Evolutionary conservation across 306 rosid species (phyloP).

Genomic region (Vicia villosa): DNA sequence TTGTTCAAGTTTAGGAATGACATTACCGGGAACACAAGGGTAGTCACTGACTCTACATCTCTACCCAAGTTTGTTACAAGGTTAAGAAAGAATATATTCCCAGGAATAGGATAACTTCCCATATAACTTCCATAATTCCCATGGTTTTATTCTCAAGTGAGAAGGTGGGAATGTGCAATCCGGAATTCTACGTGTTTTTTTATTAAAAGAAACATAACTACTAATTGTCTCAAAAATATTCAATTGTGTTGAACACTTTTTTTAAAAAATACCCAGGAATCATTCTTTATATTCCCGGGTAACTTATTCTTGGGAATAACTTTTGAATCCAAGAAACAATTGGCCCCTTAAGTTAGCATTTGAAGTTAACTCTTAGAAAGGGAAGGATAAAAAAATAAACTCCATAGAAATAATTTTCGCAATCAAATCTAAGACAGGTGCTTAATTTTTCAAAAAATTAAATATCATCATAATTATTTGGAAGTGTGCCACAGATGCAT

Average conservation of each 20-base stretch:
- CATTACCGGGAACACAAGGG: neutral
- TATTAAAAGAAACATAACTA: neutral
- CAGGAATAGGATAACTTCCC: neutral
- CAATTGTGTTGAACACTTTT: neutral
- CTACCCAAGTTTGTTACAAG: neutral
- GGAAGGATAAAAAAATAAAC: neutral
- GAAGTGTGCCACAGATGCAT: neutral
- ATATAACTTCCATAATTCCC: neutral
- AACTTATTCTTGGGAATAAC: neutral
- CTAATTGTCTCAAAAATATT: neutral
- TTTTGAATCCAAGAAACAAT: neutral
- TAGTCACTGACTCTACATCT: neutral
- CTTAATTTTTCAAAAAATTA: neutral
- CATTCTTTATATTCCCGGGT: neutral
- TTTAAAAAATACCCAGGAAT: neutral
- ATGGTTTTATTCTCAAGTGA: neutral
- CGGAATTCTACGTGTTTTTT: neutral
- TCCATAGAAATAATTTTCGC: neutral
- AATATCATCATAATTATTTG: constrained; percentile 1
- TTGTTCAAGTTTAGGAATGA: neutral
- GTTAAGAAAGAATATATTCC: neutral
- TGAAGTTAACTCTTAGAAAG: neutral
- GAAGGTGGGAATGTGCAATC: neutral
- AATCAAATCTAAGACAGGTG: no score
- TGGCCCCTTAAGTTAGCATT: neutral